Evolutionary conservation across 192 early-diverging fungal species (phyloP), one percentile per base, ranked within the genome.

Genomic region (Coemansia sp.): DNA sequence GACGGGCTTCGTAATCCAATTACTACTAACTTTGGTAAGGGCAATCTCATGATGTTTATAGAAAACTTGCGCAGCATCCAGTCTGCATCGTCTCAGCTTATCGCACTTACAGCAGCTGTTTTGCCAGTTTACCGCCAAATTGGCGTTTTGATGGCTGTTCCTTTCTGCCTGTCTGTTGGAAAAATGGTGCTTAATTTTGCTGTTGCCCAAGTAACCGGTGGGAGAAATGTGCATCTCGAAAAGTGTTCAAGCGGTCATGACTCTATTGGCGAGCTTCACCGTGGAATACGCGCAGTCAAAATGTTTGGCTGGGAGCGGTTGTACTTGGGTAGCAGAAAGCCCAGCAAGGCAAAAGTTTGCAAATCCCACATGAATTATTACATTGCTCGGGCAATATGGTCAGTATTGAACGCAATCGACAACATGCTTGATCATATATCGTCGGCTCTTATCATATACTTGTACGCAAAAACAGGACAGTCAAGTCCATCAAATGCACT

Each of bases 271-370:
- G 61, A 62, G 14, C 65, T 78, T 13, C 29, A 22, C 6, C 4
- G 51, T 1, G 54, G 23, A 22, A 78, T 73, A 10, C 68, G 59
- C 24, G 57, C 67, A 0, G 65, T 78, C 9, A 78, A 73, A 56
- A 22, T 78, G 24, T 73, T 68, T 61, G 67, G 70, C 12, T 78
- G 75, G 75, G 75, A 78, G 26, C 50, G 32, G 22, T 57, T 63
- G 35, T 73, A 59, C 37, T 23, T 64, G 37, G 63, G 65, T 12
- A 20, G 59, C 1, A 12, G 48, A 5, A 26, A 49, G 11, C 37
- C 26, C 22, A 12, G 32, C 26, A 24, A 4, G 18, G 4, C 5
- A 35, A 26, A 64, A 20, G 69, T 69, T 14, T 78, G 69, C 41
- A 45, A n/a, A n/a, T 16, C 41, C 0, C 41, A 45, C 41, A n/a